Conservation (phyloP, 2,329 filamentous ascomycete species). For the Diaporthe longicolla region DNA sequence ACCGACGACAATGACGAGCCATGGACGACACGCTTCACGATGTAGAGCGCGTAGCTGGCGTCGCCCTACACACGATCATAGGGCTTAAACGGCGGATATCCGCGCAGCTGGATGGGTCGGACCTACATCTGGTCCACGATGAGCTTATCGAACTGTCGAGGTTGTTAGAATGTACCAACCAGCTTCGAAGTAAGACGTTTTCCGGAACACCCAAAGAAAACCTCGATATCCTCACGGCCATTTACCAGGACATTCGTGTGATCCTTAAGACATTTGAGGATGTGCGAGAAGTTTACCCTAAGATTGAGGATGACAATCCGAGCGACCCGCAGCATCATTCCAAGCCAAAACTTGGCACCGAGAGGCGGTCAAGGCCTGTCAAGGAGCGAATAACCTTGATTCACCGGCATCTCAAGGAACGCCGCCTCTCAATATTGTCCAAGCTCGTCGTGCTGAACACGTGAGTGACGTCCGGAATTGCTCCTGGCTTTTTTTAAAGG, state of each 20-base stretch:
- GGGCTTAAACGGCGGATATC: slow-evolving; percentile 7
- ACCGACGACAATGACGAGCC: background rate
- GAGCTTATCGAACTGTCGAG: slow-evolving; percentile 21
- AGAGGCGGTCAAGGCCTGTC: background rate
- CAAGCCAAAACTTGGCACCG: background rate
- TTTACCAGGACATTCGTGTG: background rate
- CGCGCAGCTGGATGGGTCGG: background rate
- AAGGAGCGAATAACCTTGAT: slow-evolving; percentile 13
- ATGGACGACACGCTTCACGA: slow-evolving; percentile 31
- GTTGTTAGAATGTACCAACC: background rate
- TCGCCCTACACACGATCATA: slow-evolving; percentile 14
- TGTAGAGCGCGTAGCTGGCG: slow-evolving; percentile 26
- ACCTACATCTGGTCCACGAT: slow-evolving; percentile 15
- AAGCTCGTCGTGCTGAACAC: slow-evolving; percentile 20
- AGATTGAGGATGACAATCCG: background rate
- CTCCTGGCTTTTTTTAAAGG: background rate
- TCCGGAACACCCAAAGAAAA: slow-evolving; percentile 19
- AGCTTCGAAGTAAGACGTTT: background rate
- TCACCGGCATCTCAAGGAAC: background rate
- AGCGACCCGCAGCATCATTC: background rate
- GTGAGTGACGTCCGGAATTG: background rate
- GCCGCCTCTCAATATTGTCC: slow-evolving; percentile 15
- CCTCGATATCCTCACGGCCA: background rate
- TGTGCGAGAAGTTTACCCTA: background rate
- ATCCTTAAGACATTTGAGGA: slow-evolving; percentile 1